Conservation (phyloP, 352 stramenopile genomes). For the Globisporangium recalcitrans region DNA sequence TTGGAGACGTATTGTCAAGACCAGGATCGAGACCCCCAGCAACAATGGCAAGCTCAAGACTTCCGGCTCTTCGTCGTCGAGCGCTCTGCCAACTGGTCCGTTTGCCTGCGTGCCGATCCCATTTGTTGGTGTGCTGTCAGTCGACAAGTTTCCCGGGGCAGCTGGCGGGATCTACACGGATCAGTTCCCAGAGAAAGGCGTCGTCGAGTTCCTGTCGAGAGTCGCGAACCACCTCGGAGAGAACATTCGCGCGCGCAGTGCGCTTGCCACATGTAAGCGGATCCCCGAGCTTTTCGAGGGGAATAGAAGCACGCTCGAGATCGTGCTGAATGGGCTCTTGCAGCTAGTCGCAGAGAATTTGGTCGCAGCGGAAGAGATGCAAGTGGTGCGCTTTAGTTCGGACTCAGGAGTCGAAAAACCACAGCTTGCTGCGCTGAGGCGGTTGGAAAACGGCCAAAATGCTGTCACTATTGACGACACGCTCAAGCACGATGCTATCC, state of each 20-base stretch:
- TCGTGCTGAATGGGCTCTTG: conserved; percentile 35
- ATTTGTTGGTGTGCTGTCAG: conserved; percentile 55
- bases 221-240: conserved; percentile 47
- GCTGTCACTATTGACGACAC: neutral
- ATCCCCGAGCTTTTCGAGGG: conserved; percentile 47
- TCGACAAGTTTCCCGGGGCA: conserved; percentile 64
- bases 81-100: conserved; percentile 13
- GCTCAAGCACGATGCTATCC: neutral
- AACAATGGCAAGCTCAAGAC: conserved; percentile 20
- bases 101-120: conserved; percentile 73
- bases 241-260: conserved; percentile 29
- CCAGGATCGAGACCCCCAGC: conserved; percentile 17
- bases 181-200: conserved; percentile 46
- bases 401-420: neutral
- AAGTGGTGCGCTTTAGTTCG: conserved; percentile 23
- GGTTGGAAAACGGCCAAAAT: neutral
- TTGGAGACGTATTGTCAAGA: conserved; percentile 26
- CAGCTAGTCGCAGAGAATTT: conserved; percentile 36
- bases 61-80: conserved; percentile 18
- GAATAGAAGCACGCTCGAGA: conserved; percentile 42
- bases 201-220: conserved; percentile 43
- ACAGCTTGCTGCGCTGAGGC: neutral
- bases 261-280: conserved; percentile 16
- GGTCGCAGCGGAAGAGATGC: conserved; percentile 31
- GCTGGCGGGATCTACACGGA: conserved; percentile 40